A percentile compares a stretch with the other conserved stretches of the same genome.
Conservation (phyloP, 1,139 yeast species). For the Yamadazyma aaseri region DNA sequence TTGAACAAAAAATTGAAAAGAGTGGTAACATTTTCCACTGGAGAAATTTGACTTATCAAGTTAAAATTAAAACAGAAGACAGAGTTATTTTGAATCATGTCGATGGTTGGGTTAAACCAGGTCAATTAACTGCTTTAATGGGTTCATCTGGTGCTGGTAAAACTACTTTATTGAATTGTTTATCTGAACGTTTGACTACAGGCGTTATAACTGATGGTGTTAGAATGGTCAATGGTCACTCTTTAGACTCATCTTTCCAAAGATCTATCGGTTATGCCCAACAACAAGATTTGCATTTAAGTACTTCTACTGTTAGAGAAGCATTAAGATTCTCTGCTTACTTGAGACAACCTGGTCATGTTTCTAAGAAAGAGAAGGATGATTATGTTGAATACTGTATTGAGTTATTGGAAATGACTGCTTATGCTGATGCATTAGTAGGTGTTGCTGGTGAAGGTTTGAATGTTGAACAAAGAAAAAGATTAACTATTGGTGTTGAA, state of each 20-base stretch:
- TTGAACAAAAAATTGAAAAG: slow-evolving; percentile 7
- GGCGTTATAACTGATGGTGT: slow-evolving; percentile 35
- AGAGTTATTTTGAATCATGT: slow-evolving; percentile 54
- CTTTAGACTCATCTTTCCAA: slow-evolving; percentile 35
- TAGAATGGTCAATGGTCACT: slow-evolving; percentile 37
- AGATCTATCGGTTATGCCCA: slow-evolving; percentile 43
- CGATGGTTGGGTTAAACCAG: slow-evolving; percentile 52
- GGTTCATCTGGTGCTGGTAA: slow-evolving; percentile 45
- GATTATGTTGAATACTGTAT: slow-evolving; percentile 36
- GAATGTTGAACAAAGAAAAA: slow-evolving; percentile 38
- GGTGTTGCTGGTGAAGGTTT: slow-evolving; percentile 43
- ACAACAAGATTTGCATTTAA: slow-evolving; percentile 40
- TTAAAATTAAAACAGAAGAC: slow-evolving; percentile 38
- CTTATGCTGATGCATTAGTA: slow-evolving; percentile 37
- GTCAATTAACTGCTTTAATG: slow-evolving; percentile 37
- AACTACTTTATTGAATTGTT: slow-evolving; percentile 36
- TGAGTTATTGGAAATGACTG: slow-evolving; percentile 35
- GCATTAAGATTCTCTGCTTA: slow-evolving; percentile 37
- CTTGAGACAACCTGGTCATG: slow-evolving; percentile 33
- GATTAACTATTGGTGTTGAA: slow-evolving; percentile 40
- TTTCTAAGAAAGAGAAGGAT: slow-evolving; percentile 30
- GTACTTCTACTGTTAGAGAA: slow-evolving; percentile 38
- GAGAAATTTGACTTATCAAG: slow-evolving; percentile 43
- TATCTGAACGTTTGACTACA: slow-evolving; percentile 36
- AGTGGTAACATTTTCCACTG: slow-evolving; percentile 38